Evolutionary conservation across 805 yeast species (phyloP).

Genomic region (Komagataella pastoris): DNA sequence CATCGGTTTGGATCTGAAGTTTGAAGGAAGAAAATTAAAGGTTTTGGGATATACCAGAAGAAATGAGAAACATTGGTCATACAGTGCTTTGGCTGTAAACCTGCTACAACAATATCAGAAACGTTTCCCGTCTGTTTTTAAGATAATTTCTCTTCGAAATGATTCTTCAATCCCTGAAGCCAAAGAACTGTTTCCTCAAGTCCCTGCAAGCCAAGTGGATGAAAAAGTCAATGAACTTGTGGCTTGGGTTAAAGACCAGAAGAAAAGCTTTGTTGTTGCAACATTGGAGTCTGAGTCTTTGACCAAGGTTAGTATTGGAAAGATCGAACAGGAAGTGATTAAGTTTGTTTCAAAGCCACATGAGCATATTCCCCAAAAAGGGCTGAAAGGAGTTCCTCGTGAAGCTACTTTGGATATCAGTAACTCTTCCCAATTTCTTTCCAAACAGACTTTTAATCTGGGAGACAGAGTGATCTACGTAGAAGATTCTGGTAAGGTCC

Average conservation of each 20-base stretch:
- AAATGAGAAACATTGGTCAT: slow-evolving; percentile 65
- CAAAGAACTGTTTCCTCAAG: slow-evolving; percentile 21
- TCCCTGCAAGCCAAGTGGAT: slow-evolving; percentile 28
- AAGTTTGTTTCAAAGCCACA: slow-evolving; percentile 30
- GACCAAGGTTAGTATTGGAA: slow-evolving; percentile 47
- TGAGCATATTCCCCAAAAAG: slow-evolving; percentile 29
- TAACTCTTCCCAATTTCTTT: slow-evolving; percentile 56
- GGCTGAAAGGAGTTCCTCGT: slow-evolving; percentile 71
- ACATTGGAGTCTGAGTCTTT: slow-evolving; percentile 70
- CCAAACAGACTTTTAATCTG: slow-evolving; percentile 62
- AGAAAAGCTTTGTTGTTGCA: slow-evolving; percentile 39
- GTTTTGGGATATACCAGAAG: slow-evolving; percentile 80
- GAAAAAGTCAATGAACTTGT: slow-evolving; percentile 20
- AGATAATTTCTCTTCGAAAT: slow-evolving; percentile 10
- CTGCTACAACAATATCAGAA: slow-evolving; percentile 47
- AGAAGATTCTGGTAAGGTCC: slow-evolving; percentile 80
- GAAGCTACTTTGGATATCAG: slow-evolving; percentile 70
- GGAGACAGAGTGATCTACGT: slow-evolving; percentile 89
- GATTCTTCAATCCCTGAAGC: slow-evolving; percentile 22
- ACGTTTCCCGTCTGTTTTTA: slow-evolving; percentile 51
- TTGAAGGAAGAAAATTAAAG: slow-evolving; percentile 65
- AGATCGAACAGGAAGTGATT: slow-evolving; percentile 51
- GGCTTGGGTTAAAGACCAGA: slow-evolving; percentile 35
- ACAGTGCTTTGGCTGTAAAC: slow-evolving; percentile 58
- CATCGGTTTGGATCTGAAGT: slow-evolving; percentile 76